Evolutionary conservation across 495 filamentous ascomycete genomes (phyloP).

Genomic region (Aspergillus olivimuriae): DNA sequence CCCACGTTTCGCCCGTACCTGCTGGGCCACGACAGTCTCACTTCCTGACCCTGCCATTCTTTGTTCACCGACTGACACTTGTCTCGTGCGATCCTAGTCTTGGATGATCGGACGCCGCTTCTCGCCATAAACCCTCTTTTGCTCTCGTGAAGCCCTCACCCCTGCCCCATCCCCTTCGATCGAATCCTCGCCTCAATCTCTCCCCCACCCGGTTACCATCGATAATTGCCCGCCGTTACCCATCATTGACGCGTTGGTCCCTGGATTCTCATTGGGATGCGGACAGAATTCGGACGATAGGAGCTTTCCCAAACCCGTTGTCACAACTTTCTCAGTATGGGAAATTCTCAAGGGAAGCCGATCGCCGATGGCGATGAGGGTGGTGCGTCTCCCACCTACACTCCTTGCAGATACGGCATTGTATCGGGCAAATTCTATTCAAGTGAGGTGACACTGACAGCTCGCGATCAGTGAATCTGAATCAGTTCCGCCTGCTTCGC

Average conservation of each 20-base stretch:
- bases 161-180: constrained; percentile 1
- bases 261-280: constrained; percentile 31
- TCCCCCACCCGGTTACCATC: too few species aligned
- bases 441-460: too few species aligned
- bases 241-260: too few species aligned
- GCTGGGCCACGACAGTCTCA: constrained; percentile 8
- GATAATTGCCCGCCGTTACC: too few species aligned
- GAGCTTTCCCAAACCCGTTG: constrained; percentile 17
- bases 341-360: constrained; percentile 90
- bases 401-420: not conserved
- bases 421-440: too few species aligned
- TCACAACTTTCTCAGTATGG: constrained; percentile 54
- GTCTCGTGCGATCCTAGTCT: constrained; percentile 8
- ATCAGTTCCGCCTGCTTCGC: constrained; percentile 90
- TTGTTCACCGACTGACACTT: constrained; percentile 9
- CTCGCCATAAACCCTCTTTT: constrained; percentile 10
- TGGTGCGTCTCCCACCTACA: constrained; percentile 44
- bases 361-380: constrained; percentile 89
- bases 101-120: constrained; percentile 8
- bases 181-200: not conserved
- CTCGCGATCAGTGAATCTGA: constrained; percentile 78
- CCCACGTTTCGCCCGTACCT: constrained; percentile 8
- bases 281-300: constrained; percentile 19
- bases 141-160: not conserved
- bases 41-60: constrained; percentile 3